phyloP scores from a whole-genome alignment of 164 flowering plant species.

The Platanus orientalis region DNA sequence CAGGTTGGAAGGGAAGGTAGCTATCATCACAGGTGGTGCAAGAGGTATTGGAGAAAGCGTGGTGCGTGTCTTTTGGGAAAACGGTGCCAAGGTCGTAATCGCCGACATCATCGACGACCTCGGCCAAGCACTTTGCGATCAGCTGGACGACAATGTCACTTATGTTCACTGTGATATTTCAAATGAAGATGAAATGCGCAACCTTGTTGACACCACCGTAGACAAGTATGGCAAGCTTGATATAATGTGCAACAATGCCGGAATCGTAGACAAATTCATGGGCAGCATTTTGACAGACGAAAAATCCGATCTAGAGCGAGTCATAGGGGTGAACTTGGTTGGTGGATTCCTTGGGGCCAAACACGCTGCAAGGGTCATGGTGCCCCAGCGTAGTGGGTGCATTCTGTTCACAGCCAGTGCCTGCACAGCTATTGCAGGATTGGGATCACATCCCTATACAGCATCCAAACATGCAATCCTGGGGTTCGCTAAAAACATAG shows the following conservation, averaged over 20 bases:
- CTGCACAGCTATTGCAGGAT: slow-evolving; percentile 12
- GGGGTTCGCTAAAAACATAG: slow-evolving; percentile 32
- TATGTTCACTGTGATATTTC: slow-evolving; percentile 22
- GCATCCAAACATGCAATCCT: slow-evolving; percentile 32
- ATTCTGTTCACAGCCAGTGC: slow-evolving; percentile 34
- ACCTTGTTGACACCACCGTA: slow-evolving; percentile 11
- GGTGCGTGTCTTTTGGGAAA: too few relatives aligned
- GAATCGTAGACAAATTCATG: not conserved
- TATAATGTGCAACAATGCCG: slow-evolving; percentile 30
- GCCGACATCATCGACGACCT: too few relatives aligned
- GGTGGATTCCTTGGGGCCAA: slow-evolving; percentile 27
- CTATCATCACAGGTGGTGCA: too few relatives aligned
- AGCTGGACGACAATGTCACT: too few relatives aligned
- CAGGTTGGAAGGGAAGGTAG: too few relatives aligned
- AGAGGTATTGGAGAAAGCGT: too few relatives aligned
- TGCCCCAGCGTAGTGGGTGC: slow-evolving; percentile 22
- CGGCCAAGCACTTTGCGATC: slow-evolving; percentile 4
- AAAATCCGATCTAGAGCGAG: not conserved
- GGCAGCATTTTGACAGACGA: slow-evolving; percentile 2
- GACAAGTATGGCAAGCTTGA: slow-evolving; percentile 21
- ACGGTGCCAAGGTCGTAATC: too few relatives aligned
- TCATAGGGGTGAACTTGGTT: slow-evolving; percentile 12
- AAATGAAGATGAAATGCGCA: slow-evolving; percentile 10
- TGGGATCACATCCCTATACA: slow-evolving; percentile 20
- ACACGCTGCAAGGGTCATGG: slow-evolving; percentile 44